phyloP scores from a whole-genome alignment of 257 asterid genomes.

The Solanum sparsipilum region DNA sequence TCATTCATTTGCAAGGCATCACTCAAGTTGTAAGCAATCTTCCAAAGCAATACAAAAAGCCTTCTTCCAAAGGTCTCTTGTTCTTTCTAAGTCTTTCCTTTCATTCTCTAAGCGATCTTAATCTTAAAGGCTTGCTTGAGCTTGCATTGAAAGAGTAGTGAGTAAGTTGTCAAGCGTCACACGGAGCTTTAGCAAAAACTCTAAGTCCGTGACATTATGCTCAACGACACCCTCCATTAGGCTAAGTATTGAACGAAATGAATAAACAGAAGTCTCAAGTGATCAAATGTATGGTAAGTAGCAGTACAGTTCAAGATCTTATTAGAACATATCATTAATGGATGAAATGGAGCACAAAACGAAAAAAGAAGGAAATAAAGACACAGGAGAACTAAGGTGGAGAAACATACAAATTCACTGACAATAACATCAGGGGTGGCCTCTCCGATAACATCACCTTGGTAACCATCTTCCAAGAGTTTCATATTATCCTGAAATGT shows the following conservation, averaged over 20 bases:
- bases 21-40: no score
- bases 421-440: conserved; percentile 89
- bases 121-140: no score
- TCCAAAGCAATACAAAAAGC: no score
- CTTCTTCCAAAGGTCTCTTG: no score
- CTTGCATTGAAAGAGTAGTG: no score
- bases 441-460: conserved; percentile 86
- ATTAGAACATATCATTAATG: not conserved
- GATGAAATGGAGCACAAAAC: not conserved
- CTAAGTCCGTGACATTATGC: no score
- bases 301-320: not conserved
- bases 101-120: no score
- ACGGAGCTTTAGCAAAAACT: no score
- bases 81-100: no score
- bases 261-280: not conserved
- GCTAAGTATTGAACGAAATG: not conserved
- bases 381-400: not conserved
- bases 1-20: no score
- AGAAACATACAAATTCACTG: conserved; percentile 71
- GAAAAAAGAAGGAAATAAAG: not conserved
- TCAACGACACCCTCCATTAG: not conserved
- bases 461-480: conserved; percentile 69
- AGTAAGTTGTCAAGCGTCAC: no score
- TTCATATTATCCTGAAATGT: conserved; percentile 57
- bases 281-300: not conserved